These are phyloP conservation scores for Aureobasidium mangrovei DNA, from an alignment of 2,329 filamentous ascomycete species.

Conservation along the genomic window DNA sequence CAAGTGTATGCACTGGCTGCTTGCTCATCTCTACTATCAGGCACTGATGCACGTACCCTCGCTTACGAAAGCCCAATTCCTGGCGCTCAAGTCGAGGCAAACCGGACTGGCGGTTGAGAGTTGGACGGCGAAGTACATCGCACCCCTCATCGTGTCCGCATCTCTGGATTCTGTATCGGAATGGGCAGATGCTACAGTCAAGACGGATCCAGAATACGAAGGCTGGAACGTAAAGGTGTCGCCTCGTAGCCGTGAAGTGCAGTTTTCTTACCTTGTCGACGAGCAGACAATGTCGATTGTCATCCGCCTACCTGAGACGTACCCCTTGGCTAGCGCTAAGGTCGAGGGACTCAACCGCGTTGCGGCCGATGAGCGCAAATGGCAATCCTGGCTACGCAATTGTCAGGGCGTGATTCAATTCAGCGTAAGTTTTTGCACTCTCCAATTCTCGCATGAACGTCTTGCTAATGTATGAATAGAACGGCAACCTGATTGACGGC, in stretches of 20 bases:
- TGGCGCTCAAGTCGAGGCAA: constrained; percentile 68
- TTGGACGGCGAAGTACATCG: constrained; percentile 80
- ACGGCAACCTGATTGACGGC: constrained; percentile 80
- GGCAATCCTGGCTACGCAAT: constrained; percentile 81
- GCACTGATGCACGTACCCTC: constrained; percentile 67
- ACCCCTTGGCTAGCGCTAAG: constrained; percentile 69
- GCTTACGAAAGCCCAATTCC: constrained; percentile 76
- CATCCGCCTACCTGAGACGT: constrained; percentile 71
- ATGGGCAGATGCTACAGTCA: constrained; percentile 48
- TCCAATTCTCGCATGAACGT: constrained; percentile 48
- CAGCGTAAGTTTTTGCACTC: constrained; percentile 42
- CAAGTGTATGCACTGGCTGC: constrained; percentile 70
- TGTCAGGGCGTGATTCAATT: constrained; percentile 92
- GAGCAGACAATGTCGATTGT: constrained; percentile 74
- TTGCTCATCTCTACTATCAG: constrained; percentile 80
- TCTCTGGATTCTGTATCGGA: constrained; percentile 57
- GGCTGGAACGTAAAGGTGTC: constrained; percentile 63
- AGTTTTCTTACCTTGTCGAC: constrained; percentile 78
- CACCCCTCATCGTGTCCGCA: constrained; percentile 57
- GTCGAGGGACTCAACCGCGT: constrained; percentile 75
- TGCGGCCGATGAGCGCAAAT: constrained; percentile 81
- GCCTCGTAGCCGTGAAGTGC: constrained; percentile 63
- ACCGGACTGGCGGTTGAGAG: constrained; percentile 69
- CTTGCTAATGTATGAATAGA: constrained; percentile 33
- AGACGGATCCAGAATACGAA: constrained; percentile 37